A percentile compares a stretch with the other conserved stretches of the same genome.
These are phyloP conservation scores for Tolypocladium amazonense DNA, from an alignment of 2,329 filamentous ascomycete genomes.

Conservation along the genomic window DNA sequence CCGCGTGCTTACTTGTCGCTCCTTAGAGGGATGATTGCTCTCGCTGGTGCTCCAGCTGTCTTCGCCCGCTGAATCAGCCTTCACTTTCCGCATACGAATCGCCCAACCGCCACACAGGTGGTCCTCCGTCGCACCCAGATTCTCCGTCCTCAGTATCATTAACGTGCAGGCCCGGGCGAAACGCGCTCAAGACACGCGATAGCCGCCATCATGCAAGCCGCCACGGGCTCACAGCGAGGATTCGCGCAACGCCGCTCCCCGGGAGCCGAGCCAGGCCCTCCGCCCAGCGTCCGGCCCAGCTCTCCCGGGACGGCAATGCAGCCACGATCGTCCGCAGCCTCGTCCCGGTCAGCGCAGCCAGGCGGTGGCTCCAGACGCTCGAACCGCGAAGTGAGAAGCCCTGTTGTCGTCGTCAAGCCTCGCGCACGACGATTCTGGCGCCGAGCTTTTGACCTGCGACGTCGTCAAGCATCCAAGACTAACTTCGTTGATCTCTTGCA, in stretches of 20 bases:
- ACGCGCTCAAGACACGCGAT: background rate
- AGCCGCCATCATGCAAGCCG: conserved; percentile 31
- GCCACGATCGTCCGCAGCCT: conserved; percentile 54
- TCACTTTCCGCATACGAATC: background rate
- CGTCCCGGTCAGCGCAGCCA: conserved; percentile 48
- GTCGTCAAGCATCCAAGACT: background rate
- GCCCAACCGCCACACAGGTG: background rate
- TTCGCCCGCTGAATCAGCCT: background rate
- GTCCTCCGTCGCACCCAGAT: background rate
- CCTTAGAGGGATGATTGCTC: conserved; percentile 12
- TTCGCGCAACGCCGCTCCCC: conserved; percentile 51
- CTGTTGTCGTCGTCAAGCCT: background rate
- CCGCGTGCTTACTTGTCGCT: conserved; percentile 5
- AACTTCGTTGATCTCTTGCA: conserved; percentile 9
- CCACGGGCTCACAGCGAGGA: conserved; percentile 36
- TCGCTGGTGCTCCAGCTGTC: background rate
- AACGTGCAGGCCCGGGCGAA: background rate
- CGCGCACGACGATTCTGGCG: conserved; percentile 1
- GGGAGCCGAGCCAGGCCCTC: conserved; percentile 48
- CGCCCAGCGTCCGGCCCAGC: conserved; percentile 47
- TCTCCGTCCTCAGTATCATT: background rate
- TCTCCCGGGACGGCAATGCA: conserved; percentile 52
- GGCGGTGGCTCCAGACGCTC: conserved; percentile 15
- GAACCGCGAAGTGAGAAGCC: conserved; percentile 22
- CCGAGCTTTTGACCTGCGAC: background rate